These are phyloP conservation scores for Malus hybrid DNA, from an alignment of 331 rosid species.

Conservation along the genomic window DNA sequence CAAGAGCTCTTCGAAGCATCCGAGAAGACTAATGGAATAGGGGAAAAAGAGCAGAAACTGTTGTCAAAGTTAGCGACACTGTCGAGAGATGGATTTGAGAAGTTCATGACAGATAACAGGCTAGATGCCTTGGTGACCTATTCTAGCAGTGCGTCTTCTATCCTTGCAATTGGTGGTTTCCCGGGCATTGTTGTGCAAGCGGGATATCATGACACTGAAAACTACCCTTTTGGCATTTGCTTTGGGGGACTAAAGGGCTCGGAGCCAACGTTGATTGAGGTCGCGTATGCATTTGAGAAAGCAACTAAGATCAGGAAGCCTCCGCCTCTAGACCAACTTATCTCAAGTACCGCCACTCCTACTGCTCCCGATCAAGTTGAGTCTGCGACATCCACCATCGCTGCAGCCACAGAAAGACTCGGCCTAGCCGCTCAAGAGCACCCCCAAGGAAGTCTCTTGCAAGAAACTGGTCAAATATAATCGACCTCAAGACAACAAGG, in stretches of 20 bases:
- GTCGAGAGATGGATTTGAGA: slow-evolving; percentile 45
- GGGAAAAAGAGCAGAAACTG: slow-evolving; percentile 31
- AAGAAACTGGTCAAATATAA: too few species aligned
- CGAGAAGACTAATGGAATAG: slow-evolving; percentile 38
- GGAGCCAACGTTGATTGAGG: slow-evolving; percentile 44
- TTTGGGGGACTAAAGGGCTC: slow-evolving; percentile 56
- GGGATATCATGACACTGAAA: slow-evolving; percentile 34
- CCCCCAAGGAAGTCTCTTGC: too few species aligned
- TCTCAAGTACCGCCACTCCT: not conserved
- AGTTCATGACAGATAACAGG: slow-evolving; percentile 33
- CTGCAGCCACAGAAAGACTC: too few species aligned
- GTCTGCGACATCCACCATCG: too few species aligned
- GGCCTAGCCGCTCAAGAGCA: too few species aligned
- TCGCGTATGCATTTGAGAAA: slow-evolving; percentile 50
- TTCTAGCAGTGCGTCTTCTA: slow-evolving; percentile 16
- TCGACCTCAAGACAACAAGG: too few species aligned
- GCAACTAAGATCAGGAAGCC: slow-evolving; percentile 24
- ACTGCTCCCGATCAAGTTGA: too few species aligned
- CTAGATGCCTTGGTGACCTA: slow-evolving; percentile 44
- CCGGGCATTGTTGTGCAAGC: slow-evolving; percentile 62
- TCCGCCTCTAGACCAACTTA: not conserved
- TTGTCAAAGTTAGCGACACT: slow-evolving; percentile 25
- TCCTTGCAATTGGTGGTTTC: slow-evolving; percentile 58
- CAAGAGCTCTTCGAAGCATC: slow-evolving; percentile 32
- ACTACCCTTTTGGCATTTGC: slow-evolving; percentile 52